Evolutionary conservation across 2,329 filamentous ascomycete genomes (phyloP), one percentile per base, ranked within the genome.

Genomic region (Arthrinium puccinioides): DNA sequence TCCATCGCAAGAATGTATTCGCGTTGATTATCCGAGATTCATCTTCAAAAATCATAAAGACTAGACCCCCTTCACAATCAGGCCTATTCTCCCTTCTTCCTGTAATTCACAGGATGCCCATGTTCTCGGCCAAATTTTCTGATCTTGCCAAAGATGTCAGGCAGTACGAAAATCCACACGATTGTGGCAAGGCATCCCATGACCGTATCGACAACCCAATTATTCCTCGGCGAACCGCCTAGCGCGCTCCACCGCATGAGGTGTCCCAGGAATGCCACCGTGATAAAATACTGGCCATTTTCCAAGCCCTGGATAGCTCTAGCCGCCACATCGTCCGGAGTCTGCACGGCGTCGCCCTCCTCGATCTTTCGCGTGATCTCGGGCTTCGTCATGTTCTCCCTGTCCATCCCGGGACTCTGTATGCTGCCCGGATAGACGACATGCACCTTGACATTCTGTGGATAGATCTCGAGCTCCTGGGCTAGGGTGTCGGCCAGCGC

Each of bases 401-500:
- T 69, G 42, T 82, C 81, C 36, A 82, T 74, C 1, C 89, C 88
- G 0, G 87, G 81, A 6, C 76, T 82, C 11, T 79, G 69, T 45
- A 98, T 97, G 3, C 84, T 87, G 37, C 84, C 90, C 0, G 92
- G 92, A 51, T 81, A 85, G 10, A 97, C 77, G 28, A 87, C 74
- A 53, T 94, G 87, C 15, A 96, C 70, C 49, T 84, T 78, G 37
- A 97, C 81, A 29, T 82, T 76, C 37, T 82, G 82, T 30, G 89
- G 88, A 67, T 97, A 98, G 36, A 96, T 67, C 51, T 87, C 70
- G 29, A 94, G 67, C 63, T 98, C 92, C 54, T 90, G 86, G 16
- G 78, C 79, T 34, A 98, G 69, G 0, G 81, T 82, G 56, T 98
- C 92, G 37, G 84, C 84, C 11, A 98, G 70, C 13, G 79, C 82